Conservation (phyloP, 2,329 filamentous ascomycete genomes). For the Pseudogymnoascus destructans region DNA sequence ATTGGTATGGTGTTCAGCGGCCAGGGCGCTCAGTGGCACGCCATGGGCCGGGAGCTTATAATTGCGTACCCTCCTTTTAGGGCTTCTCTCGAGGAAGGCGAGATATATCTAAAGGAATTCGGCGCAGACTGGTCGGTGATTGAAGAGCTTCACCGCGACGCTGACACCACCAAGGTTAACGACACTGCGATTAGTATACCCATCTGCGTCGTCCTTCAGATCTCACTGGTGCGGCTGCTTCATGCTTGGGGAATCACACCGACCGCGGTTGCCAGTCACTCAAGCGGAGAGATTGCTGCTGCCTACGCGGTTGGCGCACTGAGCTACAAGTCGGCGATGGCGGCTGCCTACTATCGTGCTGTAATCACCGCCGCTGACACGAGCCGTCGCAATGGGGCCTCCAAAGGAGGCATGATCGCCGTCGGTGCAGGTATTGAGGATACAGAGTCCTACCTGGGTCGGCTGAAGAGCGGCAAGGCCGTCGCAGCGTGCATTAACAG, state of each 20-base stretch:
- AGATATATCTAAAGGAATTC: conserved; percentile 23
- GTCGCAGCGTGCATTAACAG: conserved; percentile 23
- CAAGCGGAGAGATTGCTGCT: conserved; percentile 18
- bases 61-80: conserved; percentile 10
- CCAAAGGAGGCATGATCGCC: conserved; percentile 39
- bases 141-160: not conserved
- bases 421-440: conserved; percentile 25
- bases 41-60: conserved; percentile 30
- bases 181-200: conserved; percentile 18
- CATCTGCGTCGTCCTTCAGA: conserved; percentile 26
- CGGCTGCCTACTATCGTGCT: conserved; percentile 23
- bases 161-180: not conserved
- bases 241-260: conserved; percentile 16
- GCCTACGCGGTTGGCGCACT: conserved; percentile 22
- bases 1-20: conserved; percentile 27
- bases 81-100: conserved; percentile 13
- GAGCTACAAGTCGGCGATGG: conserved; percentile 18
- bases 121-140: conserved; percentile 17
- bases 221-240: conserved; percentile 25
- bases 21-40: conserved; percentile 29
- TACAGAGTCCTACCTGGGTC: too few species aligned
- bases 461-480: not conserved
- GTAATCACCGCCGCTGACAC: not conserved
- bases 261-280: conserved; percentile 19
- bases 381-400: not conserved